A percentile compares a stretch with the other conserved stretches of the same genome.
Conservation (phyloP, 805 yeast species). For the Grigorovia jiainica region DNA sequence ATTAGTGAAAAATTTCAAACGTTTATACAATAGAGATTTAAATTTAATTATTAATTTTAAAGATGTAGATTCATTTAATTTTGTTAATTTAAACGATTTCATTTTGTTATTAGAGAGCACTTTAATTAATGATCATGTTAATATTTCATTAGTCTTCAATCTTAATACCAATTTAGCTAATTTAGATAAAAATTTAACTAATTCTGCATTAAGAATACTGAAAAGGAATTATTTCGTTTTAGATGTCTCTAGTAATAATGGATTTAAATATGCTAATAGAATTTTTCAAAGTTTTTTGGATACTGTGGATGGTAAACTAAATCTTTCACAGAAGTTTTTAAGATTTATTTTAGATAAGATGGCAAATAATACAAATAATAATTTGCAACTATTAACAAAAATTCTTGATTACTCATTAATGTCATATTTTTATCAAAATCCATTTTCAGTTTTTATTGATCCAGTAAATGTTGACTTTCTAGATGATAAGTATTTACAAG, state of each 20-base stretch:
- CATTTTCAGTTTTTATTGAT: slow-evolving; percentile 29
- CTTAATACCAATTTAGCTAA: slow-evolving; percentile 27
- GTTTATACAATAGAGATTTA: slow-evolving; percentile 18
- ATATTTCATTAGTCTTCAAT: slow-evolving; percentile 23
- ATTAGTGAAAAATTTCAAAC: slow-evolving; percentile 24
- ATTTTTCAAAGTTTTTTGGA: slow-evolving; percentile 27
- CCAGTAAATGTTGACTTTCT: slow-evolving; percentile 24
- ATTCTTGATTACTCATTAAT: slow-evolving; percentile 27
- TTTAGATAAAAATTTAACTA: slow-evolving; percentile 26
- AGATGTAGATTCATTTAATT: slow-evolving; percentile 27
- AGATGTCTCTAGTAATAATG: slow-evolving; percentile 27
- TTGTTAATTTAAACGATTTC: slow-evolving; percentile 21
- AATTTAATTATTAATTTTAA: slow-evolving; percentile 26
- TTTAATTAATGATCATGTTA: slow-evolving; percentile 18
- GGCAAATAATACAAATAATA: slow-evolving; percentile 27
- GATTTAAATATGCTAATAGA: slow-evolving; percentile 26
- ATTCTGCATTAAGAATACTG: slow-evolving; percentile 24
- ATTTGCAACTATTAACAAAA: slow-evolving; percentile 23
- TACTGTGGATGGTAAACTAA: slow-evolving; percentile 28
- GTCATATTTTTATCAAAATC: slow-evolving; percentile 28
- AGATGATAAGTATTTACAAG: slow-evolving; percentile 20
- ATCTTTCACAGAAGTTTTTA: slow-evolving; percentile 24
- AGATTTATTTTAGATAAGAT: slow-evolving; percentile 24
- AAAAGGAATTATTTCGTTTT: slow-evolving; percentile 19
- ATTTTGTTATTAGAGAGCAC: slow-evolving; percentile 21